These are phyloP conservation scores for Penicillium chermesinum DNA, from an alignment of 495 filamentous ascomycete genomes.

Conservation along the genomic window DNA sequence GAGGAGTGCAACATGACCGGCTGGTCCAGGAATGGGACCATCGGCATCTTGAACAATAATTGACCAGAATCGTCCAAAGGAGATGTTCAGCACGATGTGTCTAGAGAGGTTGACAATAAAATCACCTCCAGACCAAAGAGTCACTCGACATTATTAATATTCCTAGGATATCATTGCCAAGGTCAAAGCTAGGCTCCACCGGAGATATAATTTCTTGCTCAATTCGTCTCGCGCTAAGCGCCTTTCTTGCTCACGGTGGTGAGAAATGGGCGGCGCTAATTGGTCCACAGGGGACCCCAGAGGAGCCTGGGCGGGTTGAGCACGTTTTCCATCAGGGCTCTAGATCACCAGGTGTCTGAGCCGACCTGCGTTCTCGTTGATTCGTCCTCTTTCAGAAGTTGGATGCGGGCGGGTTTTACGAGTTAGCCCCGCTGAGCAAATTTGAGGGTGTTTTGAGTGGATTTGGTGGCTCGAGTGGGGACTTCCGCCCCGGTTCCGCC, in stretches of 20 bases:
- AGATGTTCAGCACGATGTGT: not conserved
- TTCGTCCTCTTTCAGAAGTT: not conserved
- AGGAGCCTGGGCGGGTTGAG: too few relatives aligned
- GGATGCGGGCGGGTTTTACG: not conserved
- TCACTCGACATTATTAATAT: not conserved
- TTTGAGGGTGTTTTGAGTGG: slow-evolving; percentile 10
- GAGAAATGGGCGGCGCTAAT: too few relatives aligned
- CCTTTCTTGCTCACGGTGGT: too few relatives aligned
- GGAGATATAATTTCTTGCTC: slow-evolving; percentile 2
- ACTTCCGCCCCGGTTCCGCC: slow-evolving; percentile 2
- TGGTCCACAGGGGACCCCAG: too few relatives aligned
- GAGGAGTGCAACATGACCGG: slow-evolving; percentile 47
- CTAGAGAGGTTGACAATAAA: too few relatives aligned
- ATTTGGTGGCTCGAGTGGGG: slow-evolving; percentile 1
- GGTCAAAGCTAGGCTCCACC: not conserved
- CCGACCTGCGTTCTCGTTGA: too few relatives aligned
- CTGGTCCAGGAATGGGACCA: slow-evolving; percentile 40
- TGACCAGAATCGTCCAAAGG: too few relatives aligned
- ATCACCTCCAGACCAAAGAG: not conserved
- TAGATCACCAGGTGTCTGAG: too few relatives aligned
- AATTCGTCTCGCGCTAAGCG: slow-evolving; percentile 1
- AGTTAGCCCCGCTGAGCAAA: slow-evolving; percentile 9
- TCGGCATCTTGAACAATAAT: slow-evolving; percentile 11
- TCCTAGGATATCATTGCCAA: too few relatives aligned
- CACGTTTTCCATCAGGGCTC: too few relatives aligned